Percentiles rank a stretch among this genome's conserved stretches.
These are phyloP conservation scores for Debaryomyces maramus DNA, from an alignment of 805 yeast genomes.

Conservation along the genomic window DNA sequence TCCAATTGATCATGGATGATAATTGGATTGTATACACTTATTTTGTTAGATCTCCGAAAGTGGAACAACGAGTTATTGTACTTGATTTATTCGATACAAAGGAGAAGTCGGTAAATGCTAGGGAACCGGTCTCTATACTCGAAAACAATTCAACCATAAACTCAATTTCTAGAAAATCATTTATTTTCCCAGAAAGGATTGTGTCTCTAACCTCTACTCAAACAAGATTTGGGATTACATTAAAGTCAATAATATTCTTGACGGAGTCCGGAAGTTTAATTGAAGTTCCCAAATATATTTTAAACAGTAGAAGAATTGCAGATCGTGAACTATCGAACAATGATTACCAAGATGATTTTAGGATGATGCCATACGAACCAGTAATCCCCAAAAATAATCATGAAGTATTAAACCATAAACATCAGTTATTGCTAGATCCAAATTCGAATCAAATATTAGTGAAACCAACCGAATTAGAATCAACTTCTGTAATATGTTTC, in stretches of 20 bases:
- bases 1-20: slow-evolving; percentile 69
- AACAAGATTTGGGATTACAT: slow-evolving; percentile 32
- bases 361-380: slow-evolving; percentile 65
- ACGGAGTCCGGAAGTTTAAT: slow-evolving; percentile 62
- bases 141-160: slow-evolving; percentile 43
- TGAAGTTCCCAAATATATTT: slow-evolving; percentile 65
- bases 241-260: slow-evolving; percentile 59
- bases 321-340: slow-evolving; percentile 50
- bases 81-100: slow-evolving; percentile 70
- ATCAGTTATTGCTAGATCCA: slow-evolving; percentile 22
- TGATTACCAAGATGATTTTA: slow-evolving; percentile 57
- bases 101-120: slow-evolving; percentile 25
- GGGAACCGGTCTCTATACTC: slow-evolving; percentile 32
- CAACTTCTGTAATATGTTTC: slow-evolving; percentile 71
- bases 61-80: slow-evolving; percentile 59
- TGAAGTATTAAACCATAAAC: slow-evolving; percentile 38
- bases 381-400: slow-evolving; percentile 45
- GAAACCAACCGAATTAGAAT: slow-evolving; percentile 68
- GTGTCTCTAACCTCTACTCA: slow-evolving; percentile 46
- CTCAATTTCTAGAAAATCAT: slow-evolving; percentile 52
- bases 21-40: slow-evolving; percentile 78
- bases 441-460: slow-evolving; percentile 25
- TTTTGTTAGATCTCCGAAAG: slow-evolving; percentile 48
- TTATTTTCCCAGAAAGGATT: slow-evolving; percentile 60
- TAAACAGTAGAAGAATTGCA: slow-evolving; percentile 69